Evolutionary conservation across 2,329 filamentous ascomycete genomes (phyloP), one percentile per base, ranked within the genome.

Genomic region (Taxawa tesnikishii): DNA sequence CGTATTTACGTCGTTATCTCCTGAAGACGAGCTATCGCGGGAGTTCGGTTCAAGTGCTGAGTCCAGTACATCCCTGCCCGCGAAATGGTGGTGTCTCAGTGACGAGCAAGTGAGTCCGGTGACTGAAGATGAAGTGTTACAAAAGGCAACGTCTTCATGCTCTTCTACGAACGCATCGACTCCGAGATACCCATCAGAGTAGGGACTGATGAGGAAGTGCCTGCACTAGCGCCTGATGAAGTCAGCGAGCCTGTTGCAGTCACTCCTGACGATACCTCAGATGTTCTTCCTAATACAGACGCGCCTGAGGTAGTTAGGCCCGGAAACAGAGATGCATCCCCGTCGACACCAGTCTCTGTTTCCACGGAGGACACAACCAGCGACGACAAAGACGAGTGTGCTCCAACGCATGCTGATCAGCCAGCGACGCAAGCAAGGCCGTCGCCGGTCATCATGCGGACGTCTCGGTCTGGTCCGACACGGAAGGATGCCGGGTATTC

Each of bases 91-190:
- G 78, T 70, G 82, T 11, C 66, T 96, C 16, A 96, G 88, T 52
- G 88, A 96, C 47, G 83, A 94, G 38, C 77, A 80, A 40, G 87
- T 96, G 6, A 73, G 67, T 38, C 67, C 72, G 41, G 79, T 87
- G 15, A 71, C 71, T 13, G 83, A 94, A 51, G 68, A 77, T 8
- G 68, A 70, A 16, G 82, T 93, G 60, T 90, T 31, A 68, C 66
- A 2, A 79, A 93, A 44, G 76, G 76, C 0, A 84, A 83, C 2
- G 88, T 87, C 0, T 96, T 96, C 51, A 96, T 98, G 88, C 68
- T 96, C 1, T 96, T 96, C 54, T 98, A 96, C 53, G 88, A 98
- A 51, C 73, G 72, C 7, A 4, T 38, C 5, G 28, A 38, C 8
- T 23, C 19, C n/a, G 19, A 8, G 19, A n/a, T n/a, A 23, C n/a